phyloP scores from a whole-genome alignment of 352 stramenopile genomes.

The Globisporangium rhizosaccharum region DNA sequence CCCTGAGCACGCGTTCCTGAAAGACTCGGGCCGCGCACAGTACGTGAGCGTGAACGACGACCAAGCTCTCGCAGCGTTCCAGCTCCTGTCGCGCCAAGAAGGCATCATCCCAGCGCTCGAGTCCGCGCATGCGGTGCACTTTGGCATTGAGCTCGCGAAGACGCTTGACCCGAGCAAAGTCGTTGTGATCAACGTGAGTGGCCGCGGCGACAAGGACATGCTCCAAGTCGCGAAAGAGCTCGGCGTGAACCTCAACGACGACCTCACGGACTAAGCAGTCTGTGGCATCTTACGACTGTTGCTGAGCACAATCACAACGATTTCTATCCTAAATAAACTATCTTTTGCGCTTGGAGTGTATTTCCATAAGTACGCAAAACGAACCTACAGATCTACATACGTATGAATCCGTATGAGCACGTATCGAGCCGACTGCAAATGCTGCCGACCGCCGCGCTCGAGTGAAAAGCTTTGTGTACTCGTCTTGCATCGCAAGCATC shows the following conservation, averaged over 20 bases:
- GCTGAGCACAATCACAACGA: too few relatives aligned
- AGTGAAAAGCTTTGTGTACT: too few relatives aligned
- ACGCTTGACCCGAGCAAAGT: slow-evolving; percentile 85
- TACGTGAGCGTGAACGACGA: slow-evolving; percentile 97
- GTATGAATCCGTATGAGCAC: too few relatives aligned
- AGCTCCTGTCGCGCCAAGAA: slow-evolving; percentile 93
- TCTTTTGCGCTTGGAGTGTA: too few relatives aligned
- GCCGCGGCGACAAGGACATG: slow-evolving; percentile 99
- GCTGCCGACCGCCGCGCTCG: too few relatives aligned
- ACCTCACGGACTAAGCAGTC: slow-evolving; percentile 53
- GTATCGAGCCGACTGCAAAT: too few relatives aligned
- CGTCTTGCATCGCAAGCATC: too few relatives aligned
- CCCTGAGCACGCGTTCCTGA: slow-evolving; percentile 96
- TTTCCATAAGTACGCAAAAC: too few relatives aligned
- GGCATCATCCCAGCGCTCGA: slow-evolving; percentile 98
- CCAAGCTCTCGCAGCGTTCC: slow-evolving; percentile 95
- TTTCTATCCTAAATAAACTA: too few relatives aligned
- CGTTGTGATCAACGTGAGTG: slow-evolving; percentile 97
- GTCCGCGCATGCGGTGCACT: slow-evolving; percentile 94
- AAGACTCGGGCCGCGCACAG: slow-evolving; percentile 91
- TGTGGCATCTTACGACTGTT: not conserved
- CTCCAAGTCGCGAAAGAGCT: slow-evolving; percentile 95
- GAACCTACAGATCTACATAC: too few relatives aligned
- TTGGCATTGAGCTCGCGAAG: slow-evolving; percentile 91
- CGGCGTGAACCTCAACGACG: slow-evolving; percentile 88